Evolutionary conservation across 2,329 filamentous ascomycete species (phyloP), one percentile per base, ranked within the genome.

Genomic region (Tricladium varicosporioides): DNA sequence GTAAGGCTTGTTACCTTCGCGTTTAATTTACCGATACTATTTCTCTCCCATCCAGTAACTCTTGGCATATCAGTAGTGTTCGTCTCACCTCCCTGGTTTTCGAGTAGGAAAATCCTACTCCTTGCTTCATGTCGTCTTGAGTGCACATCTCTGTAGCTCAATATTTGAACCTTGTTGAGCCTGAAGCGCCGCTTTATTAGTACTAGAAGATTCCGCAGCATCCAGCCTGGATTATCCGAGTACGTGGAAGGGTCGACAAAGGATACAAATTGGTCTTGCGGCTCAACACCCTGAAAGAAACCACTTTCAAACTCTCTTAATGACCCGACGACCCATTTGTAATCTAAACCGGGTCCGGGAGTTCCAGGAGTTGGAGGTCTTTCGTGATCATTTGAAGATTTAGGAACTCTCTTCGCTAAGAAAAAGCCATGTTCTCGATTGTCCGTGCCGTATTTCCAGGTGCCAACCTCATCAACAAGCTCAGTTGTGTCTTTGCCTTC

Each of bases 241-340:
- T 96, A 97, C 16, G 91, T 96, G 0, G 94, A 97, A 0, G 94
- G 90, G 70, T 99, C 94, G 16, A 89, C 89, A 70, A 99, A 97
- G 51, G 88, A 86, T 16, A 97, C 81, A 69, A 87, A 97, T 60
- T 83, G 83, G 71, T 97, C 90, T 63, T 88, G 80, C n/a, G 84
- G 78, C 2, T 82, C 75, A 5, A 88, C 79, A 16, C 81, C 80
- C 47, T 88, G 80, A 72, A 99, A 99, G 74, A 99, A 99, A 1
- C 90, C 92, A 19, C 80, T 82, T 69, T 99, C 94, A 66, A 89
- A 97, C 33, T 84, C 81, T 19, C 87, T 83, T 11, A 99, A 78
- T 1, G 87, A 84, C 1, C 82, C 89, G 48, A 99, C 80, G 27
- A 84, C 81, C 94, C 94, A 99, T 48, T 75, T 79, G 66, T 85